These are phyloP conservation scores for Russula brevipes DNA, from an alignment of 768 basidiomycete genomes.

Conservation along the genomic window DNA sequence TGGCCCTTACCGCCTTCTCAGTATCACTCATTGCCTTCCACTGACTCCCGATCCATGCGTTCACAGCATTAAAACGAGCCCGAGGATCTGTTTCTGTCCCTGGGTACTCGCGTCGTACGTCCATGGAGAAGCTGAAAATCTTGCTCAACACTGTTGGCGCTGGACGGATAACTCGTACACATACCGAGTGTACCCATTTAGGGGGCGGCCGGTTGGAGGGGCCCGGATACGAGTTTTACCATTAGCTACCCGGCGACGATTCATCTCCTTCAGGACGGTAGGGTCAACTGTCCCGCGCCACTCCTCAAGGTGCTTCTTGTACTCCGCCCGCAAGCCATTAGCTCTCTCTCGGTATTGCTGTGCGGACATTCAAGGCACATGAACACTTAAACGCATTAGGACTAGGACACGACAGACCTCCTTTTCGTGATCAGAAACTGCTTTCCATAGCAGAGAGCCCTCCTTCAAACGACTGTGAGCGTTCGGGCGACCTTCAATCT, in stretches of 20 bases:
- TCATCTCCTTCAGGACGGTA: slow-evolving; percentile 9
- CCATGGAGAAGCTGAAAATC: background rate
- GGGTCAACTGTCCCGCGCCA: slow-evolving; percentile 14
- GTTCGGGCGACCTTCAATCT: fast-evolving
- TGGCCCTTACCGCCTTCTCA: slow-evolving; percentile 25
- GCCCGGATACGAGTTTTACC: background rate
- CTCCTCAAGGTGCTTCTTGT: background rate
- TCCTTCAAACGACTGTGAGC: background rate
- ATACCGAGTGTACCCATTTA: slow-evolving; percentile 1
- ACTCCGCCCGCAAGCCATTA: background rate
- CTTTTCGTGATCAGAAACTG: background rate
- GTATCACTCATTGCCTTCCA: slow-evolving; percentile 17
- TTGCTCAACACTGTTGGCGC: background rate
- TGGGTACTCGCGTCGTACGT: background rate
- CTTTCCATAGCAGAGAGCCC: slow-evolving; percentile 7
- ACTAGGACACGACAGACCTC: slow-evolving; percentile 1
- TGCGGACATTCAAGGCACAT: background rate
- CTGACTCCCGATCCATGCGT: background rate
- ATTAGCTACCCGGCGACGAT: slow-evolving; percentile 10
- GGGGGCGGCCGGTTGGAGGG: background rate
- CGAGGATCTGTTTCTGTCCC: background rate
- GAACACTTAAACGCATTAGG: background rate
- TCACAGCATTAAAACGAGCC: background rate
- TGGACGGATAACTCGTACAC: background rate
- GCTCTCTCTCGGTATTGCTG: slow-evolving; percentile 9